These are phyloP conservation scores for Psidium friedrichsthalianum DNA, from an alignment of 345 rosid species.

Conservation along the genomic window DNA sequence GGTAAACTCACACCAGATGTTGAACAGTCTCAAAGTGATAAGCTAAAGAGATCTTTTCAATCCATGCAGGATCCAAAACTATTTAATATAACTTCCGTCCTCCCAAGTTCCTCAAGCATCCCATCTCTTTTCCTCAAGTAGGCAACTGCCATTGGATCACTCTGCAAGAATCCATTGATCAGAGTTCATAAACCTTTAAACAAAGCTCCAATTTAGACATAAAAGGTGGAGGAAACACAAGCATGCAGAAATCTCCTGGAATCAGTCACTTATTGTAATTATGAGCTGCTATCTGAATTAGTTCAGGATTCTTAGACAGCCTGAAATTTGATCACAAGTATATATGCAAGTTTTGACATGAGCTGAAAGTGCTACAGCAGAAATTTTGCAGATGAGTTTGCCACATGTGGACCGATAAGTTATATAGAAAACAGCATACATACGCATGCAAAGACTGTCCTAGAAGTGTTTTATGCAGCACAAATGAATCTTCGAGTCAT, in stretches of 20 bases:
- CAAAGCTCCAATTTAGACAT: not conserved
- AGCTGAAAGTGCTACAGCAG: not conserved
- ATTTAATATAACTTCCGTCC: constrained; percentile 74
- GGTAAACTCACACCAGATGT: constrained; percentile 45
- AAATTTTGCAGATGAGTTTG: not conserved
- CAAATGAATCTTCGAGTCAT: not conserved
- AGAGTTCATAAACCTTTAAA: not conserved
- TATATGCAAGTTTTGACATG: not conserved
- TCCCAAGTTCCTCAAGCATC: constrained; percentile 68
- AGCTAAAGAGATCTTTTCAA: constrained; percentile 47
- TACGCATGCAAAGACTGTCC: not conserved
- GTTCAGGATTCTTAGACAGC: not conserved
- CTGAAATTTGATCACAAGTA: not conserved
- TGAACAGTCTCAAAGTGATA: constrained; percentile 81
- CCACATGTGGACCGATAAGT: not conserved
- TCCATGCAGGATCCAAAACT: constrained; percentile 69
- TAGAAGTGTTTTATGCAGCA: not conserved
- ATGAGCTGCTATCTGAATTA: not conserved
- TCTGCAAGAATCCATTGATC: constrained; percentile 23
- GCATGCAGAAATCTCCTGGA: not conserved
- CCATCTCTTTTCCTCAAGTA: constrained; percentile 53
- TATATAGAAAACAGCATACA: not conserved
- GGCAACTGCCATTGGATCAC: constrained; percentile 76
- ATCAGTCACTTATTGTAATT: not conserved
- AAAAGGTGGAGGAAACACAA: not conserved